phyloP scores from a whole-genome alignment of 352 stramenopile species.

The Phytophthora fragariaefolia region DNA sequence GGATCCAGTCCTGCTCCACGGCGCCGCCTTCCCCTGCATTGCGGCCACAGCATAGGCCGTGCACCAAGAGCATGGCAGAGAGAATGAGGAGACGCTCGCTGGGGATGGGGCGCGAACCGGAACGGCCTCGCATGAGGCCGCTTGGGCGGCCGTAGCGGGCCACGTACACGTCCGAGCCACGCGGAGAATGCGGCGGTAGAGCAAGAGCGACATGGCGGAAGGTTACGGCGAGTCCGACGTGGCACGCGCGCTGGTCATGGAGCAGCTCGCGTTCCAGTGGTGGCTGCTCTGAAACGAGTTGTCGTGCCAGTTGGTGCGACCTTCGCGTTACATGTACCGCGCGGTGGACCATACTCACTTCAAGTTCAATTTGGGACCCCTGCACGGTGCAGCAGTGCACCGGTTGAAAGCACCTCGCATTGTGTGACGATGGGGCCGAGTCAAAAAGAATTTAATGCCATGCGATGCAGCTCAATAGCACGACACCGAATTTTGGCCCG shows the following conservation, averaged over 20 bases:
- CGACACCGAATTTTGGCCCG: neutral
- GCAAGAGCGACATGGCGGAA: constrained; percentile 50
- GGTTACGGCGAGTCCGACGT: constrained; percentile 25
- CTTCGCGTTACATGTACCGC: neutral
- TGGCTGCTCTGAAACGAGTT: constrained; percentile 9
- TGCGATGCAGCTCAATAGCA: too few species aligned
- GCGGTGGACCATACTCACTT: neutral
- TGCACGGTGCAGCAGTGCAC: too few species aligned
- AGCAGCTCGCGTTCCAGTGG: constrained; percentile 27
- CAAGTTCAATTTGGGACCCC: neutral
- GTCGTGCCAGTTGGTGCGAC: neutral
- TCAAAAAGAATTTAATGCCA: too few species aligned
- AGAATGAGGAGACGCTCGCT: constrained; percentile 2
- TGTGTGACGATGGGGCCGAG: too few species aligned
- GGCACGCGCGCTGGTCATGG: constrained; percentile 13
- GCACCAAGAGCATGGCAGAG: constrained; percentile 8
- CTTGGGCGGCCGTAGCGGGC: too few species aligned
- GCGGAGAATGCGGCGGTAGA: constrained; percentile 80
- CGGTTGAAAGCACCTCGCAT: too few species aligned
- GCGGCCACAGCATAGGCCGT: constrained; percentile 9
- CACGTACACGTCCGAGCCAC: constrained; percentile 74
- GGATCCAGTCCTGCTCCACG: constrained; percentile 74
- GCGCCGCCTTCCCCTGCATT: constrained; percentile 66
- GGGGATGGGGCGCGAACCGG: constrained; percentile 6
- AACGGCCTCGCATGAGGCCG: too few species aligned